phyloP scores from a whole-genome alignment of 139 green algal genomes.

The Chlamydomonas sphaeroides region DNA sequence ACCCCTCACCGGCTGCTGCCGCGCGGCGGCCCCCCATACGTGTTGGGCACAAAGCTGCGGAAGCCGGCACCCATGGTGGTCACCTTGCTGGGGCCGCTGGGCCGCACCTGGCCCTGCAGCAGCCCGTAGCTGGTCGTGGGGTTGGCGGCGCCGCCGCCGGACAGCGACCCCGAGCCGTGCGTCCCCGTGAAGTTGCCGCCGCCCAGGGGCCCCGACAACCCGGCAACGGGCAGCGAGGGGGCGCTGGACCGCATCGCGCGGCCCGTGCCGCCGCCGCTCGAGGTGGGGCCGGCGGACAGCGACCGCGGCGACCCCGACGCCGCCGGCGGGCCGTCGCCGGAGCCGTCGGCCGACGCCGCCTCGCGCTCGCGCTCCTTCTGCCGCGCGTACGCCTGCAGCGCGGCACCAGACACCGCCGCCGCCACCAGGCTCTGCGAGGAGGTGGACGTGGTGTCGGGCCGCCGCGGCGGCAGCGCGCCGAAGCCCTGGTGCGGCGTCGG shows the following conservation, averaged over 20 bases:
- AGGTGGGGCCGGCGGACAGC: background rate
- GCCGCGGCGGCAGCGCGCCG: constrained; percentile 1
- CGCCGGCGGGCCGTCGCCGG: too few relatives aligned
- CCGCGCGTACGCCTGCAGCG: constrained; percentile 12
- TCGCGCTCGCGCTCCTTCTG: background rate
- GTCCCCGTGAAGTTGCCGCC: background rate
- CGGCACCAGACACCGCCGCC: constrained; percentile 15
- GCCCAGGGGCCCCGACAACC: too few relatives aligned
- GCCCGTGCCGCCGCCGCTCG: background rate
- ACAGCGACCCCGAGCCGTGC: too few relatives aligned
- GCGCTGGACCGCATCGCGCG: background rate
- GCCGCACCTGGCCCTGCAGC: constrained; percentile 26
- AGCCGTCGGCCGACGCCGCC: background rate
- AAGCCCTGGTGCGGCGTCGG: background rate
- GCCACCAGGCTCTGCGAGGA: constrained; percentile 5
- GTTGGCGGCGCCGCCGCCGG: too few relatives aligned
- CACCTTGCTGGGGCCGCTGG: constrained; percentile 31
- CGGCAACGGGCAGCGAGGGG: background rate
- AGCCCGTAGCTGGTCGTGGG: background rate
- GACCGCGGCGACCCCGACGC: too few relatives aligned
- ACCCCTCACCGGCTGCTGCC: background rate
- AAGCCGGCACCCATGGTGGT: constrained; percentile 45
- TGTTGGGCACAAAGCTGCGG: constrained; percentile 39
- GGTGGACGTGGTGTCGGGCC: too few relatives aligned
- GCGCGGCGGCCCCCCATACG: background rate